These are phyloP conservation scores for Auricularia cornea DNA, from an alignment of 768 basidiomycete species.

Conservation along the genomic window DNA sequence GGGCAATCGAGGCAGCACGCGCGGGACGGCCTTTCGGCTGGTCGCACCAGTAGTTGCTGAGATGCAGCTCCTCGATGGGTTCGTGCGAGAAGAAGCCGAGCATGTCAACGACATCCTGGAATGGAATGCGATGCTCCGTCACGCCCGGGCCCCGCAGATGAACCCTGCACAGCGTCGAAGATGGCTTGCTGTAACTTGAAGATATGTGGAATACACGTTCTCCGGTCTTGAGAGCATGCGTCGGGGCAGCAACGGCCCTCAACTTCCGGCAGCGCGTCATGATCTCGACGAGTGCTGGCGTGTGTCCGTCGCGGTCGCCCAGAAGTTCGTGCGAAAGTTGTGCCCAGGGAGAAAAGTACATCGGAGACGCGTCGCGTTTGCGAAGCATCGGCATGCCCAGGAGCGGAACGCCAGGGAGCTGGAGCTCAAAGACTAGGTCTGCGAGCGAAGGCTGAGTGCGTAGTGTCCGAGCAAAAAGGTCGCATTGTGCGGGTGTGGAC, in stretches of 20 bases:
- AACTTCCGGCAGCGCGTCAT: neutral
- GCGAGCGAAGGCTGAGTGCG: neutral
- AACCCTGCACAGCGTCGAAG: neutral
- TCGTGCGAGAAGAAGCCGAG: neutral
- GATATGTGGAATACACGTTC: neutral
- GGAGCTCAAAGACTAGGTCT: neutral
- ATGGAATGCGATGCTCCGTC: neutral
- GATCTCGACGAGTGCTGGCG: neutral
- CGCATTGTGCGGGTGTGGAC: neutral
- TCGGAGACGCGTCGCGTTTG: neutral
- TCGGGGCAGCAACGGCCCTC: neutral
- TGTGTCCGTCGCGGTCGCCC: neutral
- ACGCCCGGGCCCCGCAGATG: neutral
- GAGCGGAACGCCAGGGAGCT: neutral
- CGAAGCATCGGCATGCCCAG: neutral
- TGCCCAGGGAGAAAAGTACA: neutral
- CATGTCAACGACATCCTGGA: neutral
- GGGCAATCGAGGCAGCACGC: neutral
- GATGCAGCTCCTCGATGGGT: neutral
- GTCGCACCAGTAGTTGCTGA: neutral
- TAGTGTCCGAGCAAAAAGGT: neutral
- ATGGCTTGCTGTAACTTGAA: neutral
- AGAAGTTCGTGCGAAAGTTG: neutral
- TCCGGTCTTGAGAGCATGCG: neutral
- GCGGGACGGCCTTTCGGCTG: neutral